Percentiles rank a stretch among this genome's conserved stretches.
Evolutionary conservation across 2,329 filamentous ascomycete species (phyloP).

Genomic region (Dactylellina leptospora): DNA sequence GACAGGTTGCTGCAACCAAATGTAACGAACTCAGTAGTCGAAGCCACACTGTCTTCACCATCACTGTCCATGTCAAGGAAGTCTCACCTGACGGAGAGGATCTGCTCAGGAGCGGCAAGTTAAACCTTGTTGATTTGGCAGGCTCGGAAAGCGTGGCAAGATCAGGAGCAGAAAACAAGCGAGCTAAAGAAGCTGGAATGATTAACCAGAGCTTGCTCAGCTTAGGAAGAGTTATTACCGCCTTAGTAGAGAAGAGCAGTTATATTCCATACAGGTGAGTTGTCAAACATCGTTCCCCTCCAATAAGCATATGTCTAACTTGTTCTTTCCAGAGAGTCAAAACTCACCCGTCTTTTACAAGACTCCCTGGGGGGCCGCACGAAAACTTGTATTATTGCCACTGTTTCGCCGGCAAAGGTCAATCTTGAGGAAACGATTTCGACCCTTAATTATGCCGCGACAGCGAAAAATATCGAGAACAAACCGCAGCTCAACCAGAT

Average conservation of each 20-base stretch:
- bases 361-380: conserved; percentile 94
- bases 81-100: conserved; percentile 85
- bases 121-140: conserved; percentile 95
- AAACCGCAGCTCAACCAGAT: conserved; percentile 94
- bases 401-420: conserved; percentile 89
- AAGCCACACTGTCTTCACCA: conserved; percentile 96
- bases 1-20: conserved; percentile 99
- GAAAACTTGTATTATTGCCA: conserved; percentile 98
- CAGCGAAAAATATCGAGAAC: conserved; percentile 97
- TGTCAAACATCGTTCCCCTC: background rate
- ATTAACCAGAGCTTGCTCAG: conserved; percentile 99
- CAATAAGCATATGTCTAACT: conserved; percentile 58
- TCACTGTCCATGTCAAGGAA: conserved; percentile 88
- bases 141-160: conserved; percentile 98
- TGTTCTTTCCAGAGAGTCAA: conserved; percentile 76
- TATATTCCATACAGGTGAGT: conserved; percentile 79
- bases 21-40: conserved; percentile 98
- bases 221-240: conserved; percentile 95
- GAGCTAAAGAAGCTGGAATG: conserved; percentile 90
- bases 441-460: conserved; percentile 95
- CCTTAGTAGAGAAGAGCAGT: conserved; percentile 84
- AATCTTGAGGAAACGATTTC: conserved; percentile 98
- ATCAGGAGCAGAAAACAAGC: conserved; percentile 97
- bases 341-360: conserved; percentile 91
- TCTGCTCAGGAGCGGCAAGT: conserved; percentile 86